Percentiles rank a stretch among this genome's conserved stretches.
Conservation (phyloP, 345 rosid species). For the Linum trigynum region DNA sequence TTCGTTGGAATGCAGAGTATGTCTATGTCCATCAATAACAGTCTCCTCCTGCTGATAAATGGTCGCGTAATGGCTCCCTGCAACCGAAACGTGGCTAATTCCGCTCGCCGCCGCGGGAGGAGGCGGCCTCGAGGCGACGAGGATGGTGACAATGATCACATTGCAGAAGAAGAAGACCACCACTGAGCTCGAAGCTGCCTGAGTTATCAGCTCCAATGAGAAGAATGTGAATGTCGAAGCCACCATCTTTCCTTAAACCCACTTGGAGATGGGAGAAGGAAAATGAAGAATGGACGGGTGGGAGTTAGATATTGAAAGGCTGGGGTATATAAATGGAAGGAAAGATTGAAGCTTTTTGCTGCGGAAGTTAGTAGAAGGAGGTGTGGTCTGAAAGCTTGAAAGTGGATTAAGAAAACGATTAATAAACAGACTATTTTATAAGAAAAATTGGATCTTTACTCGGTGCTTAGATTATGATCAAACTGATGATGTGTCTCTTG, state of each 20-base stretch:
- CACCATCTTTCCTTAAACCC: not conserved
- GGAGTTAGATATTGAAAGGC: not conserved
- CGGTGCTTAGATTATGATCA: too few species aligned
- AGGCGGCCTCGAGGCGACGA: constrained; percentile 28
- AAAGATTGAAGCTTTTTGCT: constrained; percentile 25
- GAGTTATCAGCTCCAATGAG: constrained; percentile 24
- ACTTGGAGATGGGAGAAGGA: not conserved
- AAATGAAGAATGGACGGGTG: not conserved
- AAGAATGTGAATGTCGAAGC: constrained; percentile 20
- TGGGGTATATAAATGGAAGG: not conserved
- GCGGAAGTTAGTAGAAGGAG: constrained; percentile 7
- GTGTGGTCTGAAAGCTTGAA: constrained; percentile 26
- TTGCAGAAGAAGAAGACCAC: constrained; percentile 42
- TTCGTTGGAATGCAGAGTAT: too few species aligned
- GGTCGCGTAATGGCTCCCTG: too few species aligned
- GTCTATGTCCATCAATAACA: too few species aligned
- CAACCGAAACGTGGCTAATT: too few species aligned
- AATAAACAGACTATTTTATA: too few species aligned
- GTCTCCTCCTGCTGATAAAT: too few species aligned
- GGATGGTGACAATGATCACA: constrained; percentile 33
- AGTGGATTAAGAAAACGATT: too few species aligned
- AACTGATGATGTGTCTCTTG: too few species aligned
- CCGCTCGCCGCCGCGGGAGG: too few species aligned
- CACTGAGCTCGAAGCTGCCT: constrained; percentile 36
- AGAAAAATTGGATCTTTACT: too few species aligned